Conservation (phyloP, 768 basidiomycete species). For the Naganishia kalamii region DNA sequence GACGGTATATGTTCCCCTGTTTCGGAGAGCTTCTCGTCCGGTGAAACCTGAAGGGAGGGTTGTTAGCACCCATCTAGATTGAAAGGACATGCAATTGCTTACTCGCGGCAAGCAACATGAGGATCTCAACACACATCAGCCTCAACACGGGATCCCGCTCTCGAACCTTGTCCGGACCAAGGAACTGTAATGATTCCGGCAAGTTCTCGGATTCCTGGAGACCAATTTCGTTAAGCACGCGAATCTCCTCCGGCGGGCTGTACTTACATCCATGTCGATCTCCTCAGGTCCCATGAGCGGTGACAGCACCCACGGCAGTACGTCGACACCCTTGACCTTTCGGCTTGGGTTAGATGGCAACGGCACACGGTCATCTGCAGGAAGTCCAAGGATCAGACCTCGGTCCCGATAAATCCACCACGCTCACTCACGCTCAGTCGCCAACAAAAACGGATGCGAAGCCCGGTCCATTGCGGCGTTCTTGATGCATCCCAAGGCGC, state of each 20-base stretch:
- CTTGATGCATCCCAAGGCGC: slow-evolving; percentile 69
- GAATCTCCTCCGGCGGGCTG: neutral
- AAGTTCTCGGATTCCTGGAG: slow-evolving; percentile 78
- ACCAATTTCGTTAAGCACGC: neutral
- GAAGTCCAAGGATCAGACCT: no score
- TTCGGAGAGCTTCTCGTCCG: slow-evolving; percentile 74
- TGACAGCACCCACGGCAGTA: slow-evolving; percentile 74
- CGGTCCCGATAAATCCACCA: no score
- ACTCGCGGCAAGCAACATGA: slow-evolving; percentile 78
- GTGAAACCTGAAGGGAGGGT: slow-evolving; percentile 53
- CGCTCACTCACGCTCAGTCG: slow-evolving; percentile 38
- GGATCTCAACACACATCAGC: slow-evolving; percentile 76
- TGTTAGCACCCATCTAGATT: neutral
- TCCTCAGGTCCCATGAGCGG: slow-evolving; percentile 94
- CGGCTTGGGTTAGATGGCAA: slow-evolving; percentile 56
- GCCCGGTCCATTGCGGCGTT: slow-evolving; percentile 46
- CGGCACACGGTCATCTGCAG: slow-evolving; percentile 56
- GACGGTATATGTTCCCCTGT: slow-evolving; percentile 79
- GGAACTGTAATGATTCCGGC: slow-evolving; percentile 75
- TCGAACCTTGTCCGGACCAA: slow-evolving; percentile 73
- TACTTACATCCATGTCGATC: slow-evolving; percentile 73
- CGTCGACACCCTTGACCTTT: slow-evolving; percentile 61
- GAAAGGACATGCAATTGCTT: slow-evolving; percentile 20
- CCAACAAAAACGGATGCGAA: slow-evolving; percentile 42
- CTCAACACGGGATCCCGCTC: slow-evolving; percentile 72